Base-by-base conservation (phyloP, 352 stramenopile genomes). In the Globisporangium nunn region DNA sequence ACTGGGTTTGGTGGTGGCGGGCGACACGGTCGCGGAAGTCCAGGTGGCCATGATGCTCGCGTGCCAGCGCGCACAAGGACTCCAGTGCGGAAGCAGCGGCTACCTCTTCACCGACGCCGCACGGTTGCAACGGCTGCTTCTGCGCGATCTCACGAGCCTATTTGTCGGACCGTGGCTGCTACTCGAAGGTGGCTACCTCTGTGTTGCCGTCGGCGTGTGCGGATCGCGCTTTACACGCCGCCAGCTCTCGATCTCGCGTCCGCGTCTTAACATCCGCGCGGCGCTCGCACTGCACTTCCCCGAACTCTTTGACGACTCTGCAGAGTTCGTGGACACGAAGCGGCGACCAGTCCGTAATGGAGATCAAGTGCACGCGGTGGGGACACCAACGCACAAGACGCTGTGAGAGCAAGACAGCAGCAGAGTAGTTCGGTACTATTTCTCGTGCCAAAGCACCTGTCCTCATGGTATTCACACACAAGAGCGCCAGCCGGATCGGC, bases 201-300 rank as follows among this genome's bases (percentile, higher is more conserved):
- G 67, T 15, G 67, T 82, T 14, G 48, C 73, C 17, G 78, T 87
- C 60, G 79, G 79, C 50, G 75, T 81, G 40, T 83, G 74, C 52
- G 62, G 58, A 30, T 84, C 76, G 11, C 63, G 71, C 3, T 87
- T 85, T 61, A 82, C 79, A 10, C 72, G 59, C 2, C 70, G 71
- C 3, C 61, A 67, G 14, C 70, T 89, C 10, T 89, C 79, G 44
- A 64, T 87, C 54, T 87, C 79, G 5, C 68, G 75, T 2, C 71
- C 79, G 31, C 70, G 56, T 1, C 78, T 84, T 50, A 87, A 89
- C 56, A 59, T 88, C 4, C 78, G 78, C 33, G 78, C 74, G 3
- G 75, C 68, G 15, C 64, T 88, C 3, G 67, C 72, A 28, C 47
- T 63, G 48, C 73, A 83, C 45, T 88, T 78, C 40, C 73, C 71